Conservation (phyloP, 371 early-diverging fungal species). For the Choanephora cucurbitarum region DNA sequence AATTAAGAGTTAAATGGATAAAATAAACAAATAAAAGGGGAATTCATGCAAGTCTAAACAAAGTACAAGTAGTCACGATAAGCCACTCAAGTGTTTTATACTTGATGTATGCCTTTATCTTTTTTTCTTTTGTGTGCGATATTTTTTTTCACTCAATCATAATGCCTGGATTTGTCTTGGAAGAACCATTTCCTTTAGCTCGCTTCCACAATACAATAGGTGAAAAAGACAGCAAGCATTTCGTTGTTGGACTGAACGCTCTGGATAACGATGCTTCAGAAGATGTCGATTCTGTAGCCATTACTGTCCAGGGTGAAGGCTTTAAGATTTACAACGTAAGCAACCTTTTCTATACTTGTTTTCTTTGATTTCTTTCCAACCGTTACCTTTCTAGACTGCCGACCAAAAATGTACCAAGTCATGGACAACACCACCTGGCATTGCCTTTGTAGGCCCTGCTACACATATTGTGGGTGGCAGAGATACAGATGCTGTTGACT, state of each 20-base stretch:
- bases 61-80: slow-evolving; percentile 6
- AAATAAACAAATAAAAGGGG: slow-evolving; percentile 5
- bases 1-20: slow-evolving; percentile 38
- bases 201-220: slow-evolving; percentile 53
- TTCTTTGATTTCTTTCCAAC: background rate
- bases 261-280: slow-evolving; percentile 37
- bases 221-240: slow-evolving; percentile 23
- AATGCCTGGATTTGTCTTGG: slow-evolving; percentile 59
- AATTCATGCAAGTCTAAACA: slow-evolving; percentile 1
- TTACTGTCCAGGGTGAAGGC: slow-evolving; percentile 64
- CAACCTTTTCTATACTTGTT: background rate
- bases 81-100: slow-evolving; percentile 7
- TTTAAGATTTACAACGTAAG: slow-evolving; percentile 61
- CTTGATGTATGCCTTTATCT: slow-evolving; percentile 5
- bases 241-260: slow-evolving; percentile 44
- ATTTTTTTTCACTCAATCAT: background rate
- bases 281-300: slow-evolving; percentile 44
- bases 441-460: slow-evolving; percentile 56
- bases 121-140: background rate
- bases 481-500: slow-evolving; percentile 38
- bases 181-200: slow-evolving; percentile 63
- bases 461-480: slow-evolving; percentile 38
- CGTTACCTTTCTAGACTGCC: slow-evolving; percentile 35
- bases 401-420: slow-evolving; percentile 64
- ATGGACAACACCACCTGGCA: slow-evolving; percentile 60